phyloP scores from a whole-genome alignment of 2,329 filamentous ascomycete genomes.

The Monascus ruber region DNA sequence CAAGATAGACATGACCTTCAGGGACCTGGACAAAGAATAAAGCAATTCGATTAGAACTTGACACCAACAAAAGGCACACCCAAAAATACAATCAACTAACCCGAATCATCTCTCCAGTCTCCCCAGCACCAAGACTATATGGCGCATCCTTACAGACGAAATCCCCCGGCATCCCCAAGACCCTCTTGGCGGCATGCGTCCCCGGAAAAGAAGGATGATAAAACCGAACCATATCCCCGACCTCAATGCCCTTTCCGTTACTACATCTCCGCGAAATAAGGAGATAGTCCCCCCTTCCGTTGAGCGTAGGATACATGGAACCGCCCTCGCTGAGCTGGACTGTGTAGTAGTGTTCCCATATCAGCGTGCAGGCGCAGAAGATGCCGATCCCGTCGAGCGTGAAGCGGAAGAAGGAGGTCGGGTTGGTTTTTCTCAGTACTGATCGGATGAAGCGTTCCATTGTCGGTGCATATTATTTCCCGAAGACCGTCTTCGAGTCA shows the following conservation, averaged over 20 bases:
- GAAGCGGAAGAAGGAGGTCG: constrained; percentile 14
- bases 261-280: constrained; percentile 58
- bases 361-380: constrained; percentile 25
- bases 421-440: constrained; percentile 12
- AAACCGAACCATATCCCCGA: constrained; percentile 80
- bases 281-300: constrained; percentile 54
- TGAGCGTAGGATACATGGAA: constrained; percentile 83
- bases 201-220: constrained; percentile 57
- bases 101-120: constrained; percentile 32
- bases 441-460: constrained; percentile 22
- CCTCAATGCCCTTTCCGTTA: constrained; percentile 52
- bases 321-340: constrained; percentile 55
- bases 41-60: constrained; percentile 1
- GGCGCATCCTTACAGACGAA: constrained; percentile 37
- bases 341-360: constrained; percentile 50
- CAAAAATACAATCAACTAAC: constrained; percentile 29
- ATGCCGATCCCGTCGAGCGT: constrained; percentile 21
- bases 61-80: neutral
- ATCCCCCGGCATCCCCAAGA: constrained; percentile 59
- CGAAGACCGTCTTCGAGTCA: no score
- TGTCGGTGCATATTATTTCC: no score
- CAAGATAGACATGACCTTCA: constrained; percentile 80
- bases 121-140: constrained; percentile 20
- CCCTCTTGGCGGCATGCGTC: constrained; percentile 61
- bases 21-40: constrained; percentile 52